Base-by-base conservation (phyloP, 2,329 filamentous ascomycete species). In the Elsinoe ampelina region DNA sequence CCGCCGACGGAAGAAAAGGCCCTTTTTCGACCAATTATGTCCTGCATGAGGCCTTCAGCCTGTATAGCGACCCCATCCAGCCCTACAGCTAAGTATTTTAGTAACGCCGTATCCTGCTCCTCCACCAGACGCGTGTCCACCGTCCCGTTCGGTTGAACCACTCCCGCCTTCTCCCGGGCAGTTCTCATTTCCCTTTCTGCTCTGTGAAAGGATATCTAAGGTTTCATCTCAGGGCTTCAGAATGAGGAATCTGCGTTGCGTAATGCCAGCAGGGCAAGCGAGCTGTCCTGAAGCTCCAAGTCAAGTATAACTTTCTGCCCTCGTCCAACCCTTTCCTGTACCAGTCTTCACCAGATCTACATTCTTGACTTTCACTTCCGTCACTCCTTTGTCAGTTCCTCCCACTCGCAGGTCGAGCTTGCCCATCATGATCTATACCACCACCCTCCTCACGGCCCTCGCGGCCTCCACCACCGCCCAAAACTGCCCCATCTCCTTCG, bases 401-500 rank as follows among this genome's bases (percentile, higher is more conserved):
- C 17, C 13, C 15, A 15, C n/a, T 39, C 48, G 48, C 48, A 26
- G 48, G 32, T 34, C 48, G 48, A 39, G 19, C 34, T 19, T 19
- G 17, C 26, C n/a, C 7, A 50, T 30, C 30, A 52, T 52, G 48
- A 17, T 52, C 19, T 35, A 38, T 19, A 35, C 48, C 34, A 38
- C 48, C 34, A 13, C 34, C 34, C 11, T 52, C 32, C 30, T 52
- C 8, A 4, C 32, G 6, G 48, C 48, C 8, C 17, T 34, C 11
- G 48, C 48, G 30, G 48, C 35, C 7, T 6, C 30, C n/a, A 17
- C 38, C 10, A 12, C 48, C 2, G 48, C 34, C 11, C 48, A 52
- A 17, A 52, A 52, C 48, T 52, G 48, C 48, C 36, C 15, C 34
- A 34, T 52, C 34, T 52, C 48, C 17, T 52, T 52, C 34, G 48